Base-by-base conservation (phyloP, 2,329 filamentous ascomycete species). In the Aspergillus fumigatiaffinis region DNA sequence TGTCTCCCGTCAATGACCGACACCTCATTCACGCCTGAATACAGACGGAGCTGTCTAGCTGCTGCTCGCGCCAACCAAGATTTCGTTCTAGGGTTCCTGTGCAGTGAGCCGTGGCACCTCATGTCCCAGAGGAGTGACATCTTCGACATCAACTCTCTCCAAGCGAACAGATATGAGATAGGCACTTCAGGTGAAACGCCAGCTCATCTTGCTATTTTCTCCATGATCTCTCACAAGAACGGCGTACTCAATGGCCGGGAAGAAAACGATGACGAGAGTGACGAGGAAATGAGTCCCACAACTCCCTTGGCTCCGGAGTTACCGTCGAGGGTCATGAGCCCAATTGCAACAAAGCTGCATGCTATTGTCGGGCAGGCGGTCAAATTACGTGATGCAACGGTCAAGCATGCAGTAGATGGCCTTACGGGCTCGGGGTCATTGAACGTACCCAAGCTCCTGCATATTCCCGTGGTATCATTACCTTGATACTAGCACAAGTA, bases 11-110 rank as follows among this genome's bases (percentile, higher is more conserved):
- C 67, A 28, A 57, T 60, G 9, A 61, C 57, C 14, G 68, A 73
- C 26, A 64, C 66, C 4, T 63, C 68, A 8, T 73, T 73, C 50
- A 73, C 68, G 5, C 53, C 64, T 4, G 68, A 71, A 14, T 76
- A 74, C 54, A 67, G 72, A 54, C 60, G 67, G 51, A 70, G 67
- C 51, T 73, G 69, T 32, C 61, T 77, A 52, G 70, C 68, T n/a
- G 71, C 73, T 17, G 74, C 72, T 46, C 71, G 69, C 57, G 69
- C 72, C 52, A 73, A 77, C 54, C 68, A 68, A 44, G 74, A 77
- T 55, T 77, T 77, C 56, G 73, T 77, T 17, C 57, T 73, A 12
- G 75, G 75, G 4, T 73, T 77, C 48, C 25, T 71, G 20, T 71
- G 66, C 29, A 67, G 63, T 42, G 73, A 76, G 50, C 67, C 72